A percentile compares a stretch with the other conserved stretches of the same genome.
Conservation (phyloP, 2,329 filamentous ascomycete genomes). For the Penicillium sp. region DNA sequence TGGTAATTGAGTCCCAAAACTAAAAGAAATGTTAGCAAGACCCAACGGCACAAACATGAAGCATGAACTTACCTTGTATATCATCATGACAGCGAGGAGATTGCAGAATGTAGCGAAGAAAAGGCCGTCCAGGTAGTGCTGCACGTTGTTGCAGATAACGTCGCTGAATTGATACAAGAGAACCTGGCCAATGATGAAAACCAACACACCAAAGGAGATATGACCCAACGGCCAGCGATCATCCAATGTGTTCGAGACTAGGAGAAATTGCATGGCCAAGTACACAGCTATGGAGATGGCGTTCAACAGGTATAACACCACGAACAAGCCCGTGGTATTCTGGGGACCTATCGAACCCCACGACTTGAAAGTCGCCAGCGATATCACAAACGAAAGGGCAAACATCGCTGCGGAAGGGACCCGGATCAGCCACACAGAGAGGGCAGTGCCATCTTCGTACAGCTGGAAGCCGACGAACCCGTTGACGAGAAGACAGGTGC, state of each 20-base stretch:
- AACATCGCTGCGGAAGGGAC: slow-evolving; percentile 78
- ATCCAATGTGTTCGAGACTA: slow-evolving; percentile 85
- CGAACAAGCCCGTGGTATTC: slow-evolving; percentile 84
- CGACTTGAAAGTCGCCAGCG: slow-evolving; percentile 86
- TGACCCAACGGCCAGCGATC: slow-evolving; percentile 95
- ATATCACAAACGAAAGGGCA: slow-evolving; percentile 79
- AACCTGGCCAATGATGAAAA: slow-evolving; percentile 89
- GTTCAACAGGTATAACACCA: slow-evolving; percentile 88
- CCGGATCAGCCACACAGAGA: slow-evolving; percentile 91
- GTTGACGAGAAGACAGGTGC: slow-evolving; percentile 89
- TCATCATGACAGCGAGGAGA: slow-evolving; percentile 95
- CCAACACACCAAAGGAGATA: slow-evolving; percentile 84
- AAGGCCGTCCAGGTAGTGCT: slow-evolving; percentile 90
- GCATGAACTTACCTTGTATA: slow-evolving; percentile 75
- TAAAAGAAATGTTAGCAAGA: slow-evolving; percentile 43
- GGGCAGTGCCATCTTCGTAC: slow-evolving; percentile 91
- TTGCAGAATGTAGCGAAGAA: slow-evolving; percentile 96
- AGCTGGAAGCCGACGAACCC: slow-evolving; percentile 98
- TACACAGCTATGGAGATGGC: slow-evolving; percentile 84
- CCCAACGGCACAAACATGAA: not conserved
- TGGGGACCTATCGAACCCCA: slow-evolving; percentile 83
- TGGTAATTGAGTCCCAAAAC: slow-evolving; percentile 99
- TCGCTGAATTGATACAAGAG: slow-evolving; percentile 87
- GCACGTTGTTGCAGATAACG: slow-evolving; percentile 75
- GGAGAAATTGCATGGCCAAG: slow-evolving; percentile 78